These are phyloP conservation scores for Talaromyces thailandensis DNA, from an alignment of 495 filamentous ascomycete species.

Conservation along the genomic window DNA sequence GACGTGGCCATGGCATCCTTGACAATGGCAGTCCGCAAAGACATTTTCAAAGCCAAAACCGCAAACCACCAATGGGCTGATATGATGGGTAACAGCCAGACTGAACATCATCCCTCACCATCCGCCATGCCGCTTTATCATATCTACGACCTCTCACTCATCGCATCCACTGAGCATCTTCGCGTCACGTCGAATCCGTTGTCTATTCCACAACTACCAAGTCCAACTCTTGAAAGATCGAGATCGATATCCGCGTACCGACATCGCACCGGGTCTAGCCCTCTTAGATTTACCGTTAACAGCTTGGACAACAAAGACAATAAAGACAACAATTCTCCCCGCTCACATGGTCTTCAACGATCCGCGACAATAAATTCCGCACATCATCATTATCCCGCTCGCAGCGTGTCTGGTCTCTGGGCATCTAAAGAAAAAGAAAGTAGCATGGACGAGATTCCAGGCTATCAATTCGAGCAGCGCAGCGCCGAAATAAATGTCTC, in stretches of 20 bases:
- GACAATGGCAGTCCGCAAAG: constrained; percentile 75
- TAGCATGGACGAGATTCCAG: background rate
- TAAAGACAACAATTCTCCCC: constrained; percentile 13
- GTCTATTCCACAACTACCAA: constrained; percentile 17
- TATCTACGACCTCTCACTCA: constrained; percentile 68
- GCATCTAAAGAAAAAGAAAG: constrained; percentile 1
- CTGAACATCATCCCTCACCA: constrained; percentile 10
- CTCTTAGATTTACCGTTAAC: background rate
- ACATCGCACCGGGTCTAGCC: constrained; percentile 20
- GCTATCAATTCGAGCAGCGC: background rate
- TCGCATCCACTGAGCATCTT: constrained; percentile 76
- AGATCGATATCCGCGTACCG: constrained; percentile 15
- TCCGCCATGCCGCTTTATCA: constrained; percentile 35
- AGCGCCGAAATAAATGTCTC: constrained; percentile 13
- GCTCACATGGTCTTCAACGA: constrained; percentile 22
- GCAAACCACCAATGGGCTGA: constrained; percentile 5
- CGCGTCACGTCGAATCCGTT: constrained; percentile 40
- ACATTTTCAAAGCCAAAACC: constrained; percentile 21
- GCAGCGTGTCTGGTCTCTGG: constrained; percentile 4
- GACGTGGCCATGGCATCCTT: constrained; percentile 86
- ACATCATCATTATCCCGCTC: constrained; percentile 1
- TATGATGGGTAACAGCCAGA: background rate
- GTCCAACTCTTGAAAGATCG: constrained; percentile 16
- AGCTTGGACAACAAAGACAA: constrained; percentile 8
- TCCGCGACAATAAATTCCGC: constrained; percentile 7